These are phyloP conservation scores for Blastobotrys malaysiensis DNA, from an alignment of 1,139 yeast species.

Conservation along the genomic window DNA sequence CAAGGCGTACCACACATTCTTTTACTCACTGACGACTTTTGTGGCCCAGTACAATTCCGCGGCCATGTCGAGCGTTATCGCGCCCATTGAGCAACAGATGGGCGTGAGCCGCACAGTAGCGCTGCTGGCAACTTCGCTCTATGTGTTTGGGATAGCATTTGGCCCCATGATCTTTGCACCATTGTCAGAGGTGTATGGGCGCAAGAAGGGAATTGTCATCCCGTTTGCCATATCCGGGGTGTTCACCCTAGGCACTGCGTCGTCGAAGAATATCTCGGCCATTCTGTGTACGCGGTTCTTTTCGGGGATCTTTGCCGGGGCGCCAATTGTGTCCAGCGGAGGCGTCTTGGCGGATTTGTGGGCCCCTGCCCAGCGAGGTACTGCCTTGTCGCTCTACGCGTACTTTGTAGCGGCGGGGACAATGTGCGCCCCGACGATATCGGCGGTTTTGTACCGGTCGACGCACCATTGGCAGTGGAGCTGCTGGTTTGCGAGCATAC, in stretches of 20 bases:
- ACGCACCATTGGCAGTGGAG: slow-evolving; percentile 53
- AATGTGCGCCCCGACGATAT: slow-evolving; percentile 61
- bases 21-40: slow-evolving; percentile 40
- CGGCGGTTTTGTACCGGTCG: slow-evolving; percentile 56
- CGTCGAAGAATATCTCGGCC: slow-evolving; percentile 47
- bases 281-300: slow-evolving; percentile 62
- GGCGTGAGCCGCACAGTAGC: slow-evolving; percentile 56
- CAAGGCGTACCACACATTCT: slow-evolving; percentile 37
- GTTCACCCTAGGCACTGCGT: slow-evolving; percentile 27
- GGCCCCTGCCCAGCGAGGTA: slow-evolving; percentile 57
- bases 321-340: slow-evolving; percentile 70
- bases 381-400: slow-evolving; percentile 65
- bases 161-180: slow-evolving; percentile 83
- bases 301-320: slow-evolving; percentile 68
- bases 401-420: slow-evolving; percentile 72
- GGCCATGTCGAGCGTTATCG: slow-evolving; percentile 40
- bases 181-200: slow-evolving; percentile 69
- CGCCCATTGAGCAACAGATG: slow-evolving; percentile 43
- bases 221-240: slow-evolving; percentile 53
- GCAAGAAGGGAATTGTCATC: slow-evolving; percentile 60
- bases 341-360: slow-evolving; percentile 74
- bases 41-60: slow-evolving; percentile 44
- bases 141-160: slow-evolving; percentile 66
- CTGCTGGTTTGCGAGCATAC: slow-evolving; percentile 59
- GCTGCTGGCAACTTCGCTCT: slow-evolving; percentile 57